A percentile compares a stretch with the other conserved stretches of the same genome.
Conservation (phyloP, 345 rosid species). For the Citrus reticulata region DNA sequence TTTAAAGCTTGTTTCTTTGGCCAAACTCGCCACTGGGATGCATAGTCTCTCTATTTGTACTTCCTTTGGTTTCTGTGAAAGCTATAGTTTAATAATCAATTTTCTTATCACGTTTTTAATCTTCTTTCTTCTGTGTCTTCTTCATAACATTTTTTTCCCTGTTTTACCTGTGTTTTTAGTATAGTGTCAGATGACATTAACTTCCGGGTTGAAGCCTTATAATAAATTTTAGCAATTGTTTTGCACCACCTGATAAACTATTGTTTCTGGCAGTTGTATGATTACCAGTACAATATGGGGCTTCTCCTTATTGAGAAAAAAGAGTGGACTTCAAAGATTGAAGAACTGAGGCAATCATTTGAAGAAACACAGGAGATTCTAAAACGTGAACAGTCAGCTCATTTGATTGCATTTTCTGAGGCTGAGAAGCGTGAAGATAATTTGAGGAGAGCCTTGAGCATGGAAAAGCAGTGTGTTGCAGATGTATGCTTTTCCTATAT, state of each 20-base stretch:
- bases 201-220: not conserved
- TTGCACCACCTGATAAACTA: not conserved
- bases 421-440: constrained; percentile 68
- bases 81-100: not conserved
- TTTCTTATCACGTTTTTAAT: not conserved
- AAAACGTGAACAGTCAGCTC: constrained; percentile 65
- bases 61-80: not conserved
- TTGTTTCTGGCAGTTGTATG: constrained; percentile 48
- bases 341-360: constrained; percentile 47
- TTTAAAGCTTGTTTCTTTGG: not conserved
- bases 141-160: not conserved
- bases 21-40: not conserved
- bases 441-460: constrained; percentile 52
- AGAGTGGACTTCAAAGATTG: constrained; percentile 51
- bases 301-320: constrained; percentile 83
- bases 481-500: constrained; percentile 45
- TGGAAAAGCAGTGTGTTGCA: constrained; percentile 55
- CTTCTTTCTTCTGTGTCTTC: not conserved
- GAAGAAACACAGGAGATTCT: constrained; percentile 65
- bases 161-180: not conserved
- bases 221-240: not conserved
- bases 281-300: constrained; percentile 91
- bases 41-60: not conserved
- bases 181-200: not conserved
- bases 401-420: constrained; percentile 59